phyloP scores from a whole-genome alignment of 805 yeast genomes.

The Kluyveromyces siamensis region DNA sequence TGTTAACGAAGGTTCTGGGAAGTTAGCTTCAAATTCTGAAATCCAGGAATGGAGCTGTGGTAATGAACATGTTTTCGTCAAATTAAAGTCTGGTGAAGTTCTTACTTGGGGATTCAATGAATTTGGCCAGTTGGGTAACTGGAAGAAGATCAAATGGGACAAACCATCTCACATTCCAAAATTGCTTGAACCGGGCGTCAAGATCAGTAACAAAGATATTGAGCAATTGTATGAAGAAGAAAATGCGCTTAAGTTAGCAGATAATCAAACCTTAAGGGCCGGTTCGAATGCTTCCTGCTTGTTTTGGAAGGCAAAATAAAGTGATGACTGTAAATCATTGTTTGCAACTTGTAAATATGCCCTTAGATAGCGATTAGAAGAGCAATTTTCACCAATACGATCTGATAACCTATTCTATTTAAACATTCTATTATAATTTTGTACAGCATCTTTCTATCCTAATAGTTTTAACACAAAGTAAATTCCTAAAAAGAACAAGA shows the following conservation, averaged over 20 bases:
- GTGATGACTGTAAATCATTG: not conserved
- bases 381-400: not conserved
- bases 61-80: slow-evolving; percentile 52
- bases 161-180: slow-evolving; percentile 47
- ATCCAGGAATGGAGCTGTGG: slow-evolving; percentile 53
- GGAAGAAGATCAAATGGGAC: slow-evolving; percentile 53
- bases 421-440: not conserved
- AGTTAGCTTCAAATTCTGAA: slow-evolving; percentile 34
- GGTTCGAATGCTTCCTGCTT: slow-evolving; percentile 57
- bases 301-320: slow-evolving; percentile 36
- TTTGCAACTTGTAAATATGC: not conserved
- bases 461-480: slow-evolving; percentile 58
- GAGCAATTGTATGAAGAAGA: slow-evolving; percentile 27
- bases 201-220: slow-evolving; percentile 7
- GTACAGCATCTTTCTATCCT: slow-evolving; percentile 29
- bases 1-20: slow-evolving; percentile 26
- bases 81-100: slow-evolving; percentile 55
- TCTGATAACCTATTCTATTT: not conserved
- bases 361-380: slow-evolving; percentile 1
- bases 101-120: slow-evolving; percentile 80
- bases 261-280: slow-evolving; percentile 51
- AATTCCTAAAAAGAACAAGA: slow-evolving; percentile 53
- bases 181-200: slow-evolving; percentile 44
- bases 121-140: slow-evolving; percentile 77
- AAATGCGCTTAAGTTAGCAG: slow-evolving; percentile 40